Percentiles rank a stretch among this genome's conserved stretches.
These are phyloP conservation scores for Ramalina intermedia DNA, from an alignment of 495 filamentous ascomycete species.

Conservation along the genomic window DNA sequence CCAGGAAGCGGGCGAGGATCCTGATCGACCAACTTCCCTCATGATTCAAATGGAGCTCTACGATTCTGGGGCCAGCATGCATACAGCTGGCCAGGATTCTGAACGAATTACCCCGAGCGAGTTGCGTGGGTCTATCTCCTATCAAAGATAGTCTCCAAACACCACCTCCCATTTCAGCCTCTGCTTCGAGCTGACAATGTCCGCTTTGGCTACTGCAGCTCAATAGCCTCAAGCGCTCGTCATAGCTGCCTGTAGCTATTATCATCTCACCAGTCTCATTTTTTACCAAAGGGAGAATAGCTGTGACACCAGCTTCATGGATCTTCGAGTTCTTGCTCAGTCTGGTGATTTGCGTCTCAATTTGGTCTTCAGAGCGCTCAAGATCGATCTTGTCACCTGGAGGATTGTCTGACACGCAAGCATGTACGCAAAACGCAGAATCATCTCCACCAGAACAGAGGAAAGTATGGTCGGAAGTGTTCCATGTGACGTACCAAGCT, in stretches of 20 bases:
- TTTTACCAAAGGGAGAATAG: slow-evolving; percentile 48
- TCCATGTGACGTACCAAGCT: slow-evolving; percentile 53
- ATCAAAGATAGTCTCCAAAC: slow-evolving; percentile 59
- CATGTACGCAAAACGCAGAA: slow-evolving; percentile 18
- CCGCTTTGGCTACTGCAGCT: slow-evolving; percentile 14
- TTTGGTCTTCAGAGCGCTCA: background rate
- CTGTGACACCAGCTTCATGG: slow-evolving; percentile 76
- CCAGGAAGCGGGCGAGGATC: slow-evolving; percentile 60
- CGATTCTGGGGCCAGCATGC: slow-evolving; percentile 66
- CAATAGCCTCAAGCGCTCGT: slow-evolving; percentile 51
- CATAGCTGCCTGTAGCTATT: slow-evolving; percentile 81
- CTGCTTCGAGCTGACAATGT: slow-evolving; percentile 34
- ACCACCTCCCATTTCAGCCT: slow-evolving; percentile 62
- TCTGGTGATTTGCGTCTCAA: slow-evolving; percentile 18
- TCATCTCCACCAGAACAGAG: slow-evolving; percentile 63
- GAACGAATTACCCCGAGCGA: slow-evolving; percentile 20
- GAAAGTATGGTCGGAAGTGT: slow-evolving; percentile 10
- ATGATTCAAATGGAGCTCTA: slow-evolving; percentile 32
- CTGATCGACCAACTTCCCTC: slow-evolving; percentile 43
- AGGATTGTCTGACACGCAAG: background rate
- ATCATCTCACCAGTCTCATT: slow-evolving; percentile 32
- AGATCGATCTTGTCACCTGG: background rate
- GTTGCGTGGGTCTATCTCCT: slow-evolving; percentile 3
- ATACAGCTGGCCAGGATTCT: slow-evolving; percentile 79
- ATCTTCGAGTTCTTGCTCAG: slow-evolving; percentile 28